Conservation (phyloP, 2,329 filamentous ascomycete species). For the Fusarium camptoceras region DNA sequence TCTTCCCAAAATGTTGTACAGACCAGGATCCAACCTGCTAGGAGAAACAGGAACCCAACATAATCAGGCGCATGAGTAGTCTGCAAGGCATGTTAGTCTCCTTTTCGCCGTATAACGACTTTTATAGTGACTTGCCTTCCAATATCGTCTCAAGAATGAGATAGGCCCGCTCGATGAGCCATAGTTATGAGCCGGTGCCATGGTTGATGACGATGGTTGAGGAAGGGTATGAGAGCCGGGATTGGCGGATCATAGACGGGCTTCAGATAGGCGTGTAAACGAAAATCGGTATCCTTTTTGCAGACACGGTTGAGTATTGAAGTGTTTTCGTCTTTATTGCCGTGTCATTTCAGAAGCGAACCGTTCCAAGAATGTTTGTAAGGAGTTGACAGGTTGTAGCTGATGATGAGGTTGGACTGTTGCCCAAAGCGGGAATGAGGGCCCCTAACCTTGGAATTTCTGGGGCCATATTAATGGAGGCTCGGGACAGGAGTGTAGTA, state of each 20-base stretch:
- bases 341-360: not conserved
- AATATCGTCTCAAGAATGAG: conserved; percentile 56
- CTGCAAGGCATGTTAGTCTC: conserved; percentile 52
- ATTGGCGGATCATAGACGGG: conserved; percentile 26
- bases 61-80: conserved; percentile 92
- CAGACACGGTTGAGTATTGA: not conserved
- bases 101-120: not conserved
- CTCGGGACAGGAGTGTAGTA: not conserved
- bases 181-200: conserved; percentile 45
- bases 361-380: not conserved
- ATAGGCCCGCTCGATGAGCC: conserved; percentile 37
- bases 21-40: conserved; percentile 74
- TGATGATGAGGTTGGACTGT: conserved; percentile 20
- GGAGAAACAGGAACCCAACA: conserved; percentile 78
- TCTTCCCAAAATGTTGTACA: conserved; percentile 34
- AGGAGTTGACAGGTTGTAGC: conserved; percentile 23
- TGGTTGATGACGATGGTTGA: conserved; percentile 22
- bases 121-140: conserved; percentile 55
- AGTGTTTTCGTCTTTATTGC: not conserved
- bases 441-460: conserved; percentile 25
- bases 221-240: conserved; percentile 4
- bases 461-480: conserved; percentile 11
- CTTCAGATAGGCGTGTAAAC: not conserved
- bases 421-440: conserved; percentile 16
- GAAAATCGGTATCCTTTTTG: not conserved